Conservation (phyloP, 805 yeast genomes). For the Spathaspora arborariae region DNA sequence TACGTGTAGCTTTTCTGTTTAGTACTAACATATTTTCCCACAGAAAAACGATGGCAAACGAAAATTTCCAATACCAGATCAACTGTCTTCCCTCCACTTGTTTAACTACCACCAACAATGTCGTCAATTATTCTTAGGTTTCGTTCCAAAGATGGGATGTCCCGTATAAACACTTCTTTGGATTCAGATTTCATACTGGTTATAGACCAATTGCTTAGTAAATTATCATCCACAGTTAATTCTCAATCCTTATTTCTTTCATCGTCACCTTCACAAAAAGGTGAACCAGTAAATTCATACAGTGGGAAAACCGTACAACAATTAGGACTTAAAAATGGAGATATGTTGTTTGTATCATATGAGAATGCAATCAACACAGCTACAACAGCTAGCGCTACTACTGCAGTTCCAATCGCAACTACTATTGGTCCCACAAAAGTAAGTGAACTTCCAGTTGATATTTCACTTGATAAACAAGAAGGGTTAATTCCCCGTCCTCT, state of each 20-base stretch:
- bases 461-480: conserved; percentile 53
- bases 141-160: conserved; percentile 80
- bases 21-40: neutral
- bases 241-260: conserved; percentile 36
- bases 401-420: neutral
- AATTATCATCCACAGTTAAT: conserved; percentile 17
- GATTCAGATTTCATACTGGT: conserved; percentile 41
- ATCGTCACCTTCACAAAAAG: conserved; percentile 41
- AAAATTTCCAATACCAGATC: neutral
- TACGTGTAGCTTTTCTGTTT: neutral
- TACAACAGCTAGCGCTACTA: conserved; percentile 1
- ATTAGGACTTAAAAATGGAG: conserved; percentile 58
- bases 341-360: conserved; percentile 47
- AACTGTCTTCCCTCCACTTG: neutral
- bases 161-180: conserved; percentile 55
- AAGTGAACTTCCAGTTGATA: conserved; percentile 67
- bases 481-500: conserved; percentile 70
- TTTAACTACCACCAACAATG: neutral
- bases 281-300: conserved; percentile 36
- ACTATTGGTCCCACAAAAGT: conserved; percentile 11
- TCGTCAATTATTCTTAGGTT: conserved; percentile 53
- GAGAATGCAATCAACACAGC: conserved; percentile 9
- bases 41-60: neutral
- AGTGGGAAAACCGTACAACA: conserved; percentile 33
- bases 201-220: conserved; percentile 33